Percentiles rank a stretch among this genome's conserved stretches.
These are phyloP conservation scores for Heliosperma pusillum DNA, from an alignment of 148 eudicot genomes.

Conservation along the genomic window DNA sequence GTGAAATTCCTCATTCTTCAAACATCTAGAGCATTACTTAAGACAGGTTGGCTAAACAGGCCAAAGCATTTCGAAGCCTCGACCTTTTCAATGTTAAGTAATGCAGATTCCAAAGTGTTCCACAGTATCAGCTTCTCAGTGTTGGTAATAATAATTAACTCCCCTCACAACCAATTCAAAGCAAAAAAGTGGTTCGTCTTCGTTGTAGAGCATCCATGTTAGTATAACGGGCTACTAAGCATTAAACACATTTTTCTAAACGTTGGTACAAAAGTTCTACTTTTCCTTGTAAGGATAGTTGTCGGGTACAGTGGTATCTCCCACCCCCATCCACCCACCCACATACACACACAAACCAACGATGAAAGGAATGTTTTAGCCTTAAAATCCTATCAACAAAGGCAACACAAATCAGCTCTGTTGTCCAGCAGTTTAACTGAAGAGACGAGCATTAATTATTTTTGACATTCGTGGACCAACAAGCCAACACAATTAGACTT, in stretches of 20 bases:
- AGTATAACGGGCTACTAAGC: not conserved
- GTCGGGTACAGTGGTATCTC: not conserved
- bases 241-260: not conserved
- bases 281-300: not conserved
- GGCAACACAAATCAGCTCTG: not conserved
- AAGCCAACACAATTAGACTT: not conserved
- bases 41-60: not conserved
- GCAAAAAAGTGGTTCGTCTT: not conserved
- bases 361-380: not conserved
- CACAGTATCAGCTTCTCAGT: constrained; percentile 1
- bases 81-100: not conserved
- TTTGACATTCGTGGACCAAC: not conserved
- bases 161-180: not conserved
- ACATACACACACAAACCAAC: not conserved
- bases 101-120: not conserved
- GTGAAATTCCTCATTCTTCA: not conserved
- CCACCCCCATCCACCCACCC: not conserved
- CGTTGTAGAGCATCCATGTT: not conserved
- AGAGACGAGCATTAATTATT: not conserved
- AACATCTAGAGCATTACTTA: not conserved
- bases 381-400: not conserved
- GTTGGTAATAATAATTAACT: not conserved
- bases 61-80: not conserved
- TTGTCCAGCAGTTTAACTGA: not conserved
- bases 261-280: not conserved